phyloP scores from a whole-genome alignment of 2,329 filamentous ascomycete species.

The Venturia carpophila region DNA sequence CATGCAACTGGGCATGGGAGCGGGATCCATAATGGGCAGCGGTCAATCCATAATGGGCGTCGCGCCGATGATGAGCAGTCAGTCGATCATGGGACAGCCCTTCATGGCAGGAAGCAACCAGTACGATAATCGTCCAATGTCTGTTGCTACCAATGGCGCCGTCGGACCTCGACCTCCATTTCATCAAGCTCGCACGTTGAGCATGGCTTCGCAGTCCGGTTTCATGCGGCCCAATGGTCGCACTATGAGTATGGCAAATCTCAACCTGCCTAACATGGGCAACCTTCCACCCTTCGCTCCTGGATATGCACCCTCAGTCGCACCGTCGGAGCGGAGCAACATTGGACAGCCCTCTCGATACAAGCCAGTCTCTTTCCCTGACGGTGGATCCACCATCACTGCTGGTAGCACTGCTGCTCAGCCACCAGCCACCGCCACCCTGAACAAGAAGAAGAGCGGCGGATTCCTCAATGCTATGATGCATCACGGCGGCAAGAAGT shows the following conservation, averaged over 20 bases:
- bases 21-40: slow-evolving; percentile 5
- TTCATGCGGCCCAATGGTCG: slow-evolving; percentile 16
- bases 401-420: slow-evolving; percentile 11
- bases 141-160: slow-evolving; percentile 2
- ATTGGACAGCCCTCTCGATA: slow-evolving; percentile 84
- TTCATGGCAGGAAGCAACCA: slow-evolving; percentile 6
- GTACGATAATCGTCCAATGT: slow-evolving; percentile 12
- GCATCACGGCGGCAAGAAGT: slow-evolving; percentile 6
- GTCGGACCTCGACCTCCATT: neutral
- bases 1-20: slow-evolving; percentile 30
- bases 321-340: slow-evolving; percentile 92
- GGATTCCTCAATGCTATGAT: slow-evolving; percentile 13
- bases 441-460: slow-evolving; percentile 3
- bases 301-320: slow-evolving; percentile 79
- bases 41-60: slow-evolving; percentile 15
- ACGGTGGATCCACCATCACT: slow-evolving; percentile 16
- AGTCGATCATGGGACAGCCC: slow-evolving; percentile 7
- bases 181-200: slow-evolving; percentile 12
- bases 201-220: slow-evolving; percentile 10
- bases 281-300: slow-evolving; percentile 21
- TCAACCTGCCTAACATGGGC: neutral
- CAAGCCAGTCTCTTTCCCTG: slow-evolving; percentile 61
- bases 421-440: neutral
- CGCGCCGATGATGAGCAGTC: slow-evolving; percentile 4
- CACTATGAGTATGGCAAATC: slow-evolving; percentile 17